Base-by-base conservation (phyloP, 2,329 filamentous ascomycete species). In the Sporothrix schenckii region DNA sequence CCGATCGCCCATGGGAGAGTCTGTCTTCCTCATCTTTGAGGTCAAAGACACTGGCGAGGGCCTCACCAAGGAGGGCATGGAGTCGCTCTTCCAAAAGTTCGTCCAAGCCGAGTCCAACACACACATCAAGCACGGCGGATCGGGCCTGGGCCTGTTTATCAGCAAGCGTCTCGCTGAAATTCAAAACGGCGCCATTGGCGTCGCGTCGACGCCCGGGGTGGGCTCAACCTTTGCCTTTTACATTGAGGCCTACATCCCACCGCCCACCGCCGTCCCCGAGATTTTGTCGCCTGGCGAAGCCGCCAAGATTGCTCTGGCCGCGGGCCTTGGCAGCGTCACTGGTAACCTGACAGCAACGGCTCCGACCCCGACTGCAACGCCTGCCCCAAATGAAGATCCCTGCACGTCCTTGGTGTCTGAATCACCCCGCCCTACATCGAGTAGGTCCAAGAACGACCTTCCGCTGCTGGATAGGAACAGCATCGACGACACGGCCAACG, bases 11-110 rank as follows among this genome's bases (percentile, higher is more conserved):
- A 77, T 50, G 11, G 76, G 70, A 1, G 83, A 90, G 68, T 82
- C 85, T 2, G 82, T 89, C 0, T 92, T 86, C 76, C 84, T 95
- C 50, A 85, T 89, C 69, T 91, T 95, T 72, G 87, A 90, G 53
- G 91, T 95, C 30, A 86, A 88, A 73, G 92, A 95, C 75, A 93
- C 91, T 0, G 92, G 92, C 0, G 88, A 91, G 67, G 91, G 91
- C 0, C 82, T 95, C 16, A 90, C 85, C 3, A 84, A 88, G 4
- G 86, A 89, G 70, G 91, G 93, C 76, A 92, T 90, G 80, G 89
- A 90, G 66, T 84, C 88, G 60, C 83, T 95, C 0, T 95, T 94
- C 79, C 87, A 92, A 74, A 87, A 91, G 27, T 95, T 95, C 77
- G 89, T 90, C 7, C 92, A 94, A 79, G 91, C 91, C 0, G 92